These are phyloP conservation scores for Chalciporus sphaerocephalus DNA, from an alignment of 768 basidiomycete genomes.

Conservation along the genomic window DNA sequence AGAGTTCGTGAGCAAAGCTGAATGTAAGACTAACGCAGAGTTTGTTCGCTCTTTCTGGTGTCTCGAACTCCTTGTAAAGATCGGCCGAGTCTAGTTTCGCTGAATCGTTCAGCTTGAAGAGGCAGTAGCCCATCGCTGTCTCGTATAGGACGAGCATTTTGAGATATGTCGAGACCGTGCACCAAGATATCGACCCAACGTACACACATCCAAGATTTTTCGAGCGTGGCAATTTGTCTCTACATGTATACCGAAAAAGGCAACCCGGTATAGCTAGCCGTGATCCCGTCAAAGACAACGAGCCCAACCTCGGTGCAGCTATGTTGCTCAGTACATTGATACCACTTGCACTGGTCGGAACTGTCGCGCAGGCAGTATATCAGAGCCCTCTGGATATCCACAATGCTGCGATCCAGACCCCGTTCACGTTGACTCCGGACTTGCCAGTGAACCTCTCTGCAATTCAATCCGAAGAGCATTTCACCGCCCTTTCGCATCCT, in stretches of 20 bases:
- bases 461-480: conserved; percentile 26
- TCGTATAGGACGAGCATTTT: conserved; percentile 95
- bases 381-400: conserved; percentile 7
- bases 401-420: background rate
- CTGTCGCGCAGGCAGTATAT: background rate
- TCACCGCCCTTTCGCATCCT: conserved; percentile 43
- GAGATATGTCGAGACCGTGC: conserved; percentile 8
- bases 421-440: background rate
- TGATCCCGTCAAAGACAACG: background rate
- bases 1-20: conserved; percentile 7
- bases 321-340: conserved; percentile 8
- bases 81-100: conserved; percentile 84
- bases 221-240: conserved; percentile 30
- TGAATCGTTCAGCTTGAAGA: conserved; percentile 91
- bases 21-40: conserved; percentile 54
- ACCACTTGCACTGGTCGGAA: conserved; percentile 3
- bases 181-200: conserved; percentile 2
- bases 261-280: conserved; percentile 1
- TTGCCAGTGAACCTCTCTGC: conserved; percentile 21
- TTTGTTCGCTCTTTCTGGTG: conserved; percentile 86
- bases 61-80: conserved; percentile 89
- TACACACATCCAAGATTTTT: conserved; percentile 22
- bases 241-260: conserved; percentile 20
- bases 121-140: conserved; percentile 93
- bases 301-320: background rate